A percentile compares a stretch with the other conserved stretches of the same genome.
Conservation (phyloP, 768 basidiomycete species). For the Kwoniella heveanensis region DNA sequence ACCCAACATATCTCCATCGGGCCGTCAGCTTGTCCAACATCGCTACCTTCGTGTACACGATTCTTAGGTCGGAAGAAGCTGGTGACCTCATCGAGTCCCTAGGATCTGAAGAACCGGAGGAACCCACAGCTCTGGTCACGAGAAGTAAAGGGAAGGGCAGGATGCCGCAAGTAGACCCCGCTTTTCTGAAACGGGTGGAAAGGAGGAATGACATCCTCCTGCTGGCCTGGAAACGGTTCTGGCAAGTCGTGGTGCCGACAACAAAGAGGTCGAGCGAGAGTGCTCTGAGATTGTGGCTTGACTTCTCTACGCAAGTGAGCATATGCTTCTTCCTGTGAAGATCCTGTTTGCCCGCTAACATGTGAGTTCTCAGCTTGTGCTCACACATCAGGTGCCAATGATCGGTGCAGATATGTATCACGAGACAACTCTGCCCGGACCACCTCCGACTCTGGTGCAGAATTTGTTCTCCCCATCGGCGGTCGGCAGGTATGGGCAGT, state of each 20-base stretch:
- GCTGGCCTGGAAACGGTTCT: slow-evolving; percentile 44
- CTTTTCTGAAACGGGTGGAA: not conserved
- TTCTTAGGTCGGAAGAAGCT: slow-evolving; percentile 40
- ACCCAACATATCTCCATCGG: slow-evolving; percentile 8
- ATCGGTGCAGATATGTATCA: slow-evolving; percentile 18
- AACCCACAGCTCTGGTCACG: not conserved
- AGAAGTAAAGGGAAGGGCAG: slow-evolving; percentile 10
- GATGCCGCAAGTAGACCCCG: not conserved
- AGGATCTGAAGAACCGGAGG: slow-evolving; percentile 17
- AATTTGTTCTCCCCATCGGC: slow-evolving; percentile 41
- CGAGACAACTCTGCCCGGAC: not conserved
- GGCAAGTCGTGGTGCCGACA: slow-evolving; percentile 35
- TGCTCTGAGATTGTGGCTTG: slow-evolving; percentile 40
- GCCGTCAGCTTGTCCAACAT: slow-evolving; percentile 32
- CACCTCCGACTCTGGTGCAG: not conserved
- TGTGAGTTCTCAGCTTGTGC: slow-evolving; percentile 21
- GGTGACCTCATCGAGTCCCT: slow-evolving; percentile 3
- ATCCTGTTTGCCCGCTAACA: too few species aligned
- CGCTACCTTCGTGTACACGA: slow-evolving; percentile 36
- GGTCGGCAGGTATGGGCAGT: slow-evolving; percentile 35
- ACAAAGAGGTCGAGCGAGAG: slow-evolving; percentile 20
- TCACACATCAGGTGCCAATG: slow-evolving; percentile 17
- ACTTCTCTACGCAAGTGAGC: slow-evolving; percentile 45
- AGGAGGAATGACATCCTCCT: slow-evolving; percentile 35
- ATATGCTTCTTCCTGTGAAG: not conserved